Conservation (phyloP, 2,329 filamentous ascomycete genomes). For the Fusarium subtropicale region DNA sequence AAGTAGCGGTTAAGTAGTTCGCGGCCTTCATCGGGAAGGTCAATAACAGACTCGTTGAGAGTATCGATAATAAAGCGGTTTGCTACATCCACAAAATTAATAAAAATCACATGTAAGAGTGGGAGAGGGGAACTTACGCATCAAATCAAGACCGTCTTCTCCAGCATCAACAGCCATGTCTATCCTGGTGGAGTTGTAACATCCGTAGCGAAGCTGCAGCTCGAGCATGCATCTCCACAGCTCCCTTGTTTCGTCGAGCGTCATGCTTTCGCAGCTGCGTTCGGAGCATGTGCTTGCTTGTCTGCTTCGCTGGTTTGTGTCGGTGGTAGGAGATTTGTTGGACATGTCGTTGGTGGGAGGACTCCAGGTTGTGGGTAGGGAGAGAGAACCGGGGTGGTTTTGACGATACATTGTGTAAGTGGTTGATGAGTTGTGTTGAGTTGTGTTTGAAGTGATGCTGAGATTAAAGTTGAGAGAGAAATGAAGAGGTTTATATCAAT, state of each 20-base stretch:
- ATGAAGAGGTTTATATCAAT: constrained; percentile 20
- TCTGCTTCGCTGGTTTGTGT: constrained; percentile 29
- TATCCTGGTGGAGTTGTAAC: constrained; percentile 63
- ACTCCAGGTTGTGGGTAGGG: constrained; percentile 41
- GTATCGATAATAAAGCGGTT: constrained; percentile 57
- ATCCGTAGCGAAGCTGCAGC: constrained; percentile 60
- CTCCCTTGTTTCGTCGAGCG: constrained; percentile 54
- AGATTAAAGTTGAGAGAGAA: neutral
- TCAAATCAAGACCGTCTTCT: constrained; percentile 54
- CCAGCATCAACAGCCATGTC: constrained; percentile 59
- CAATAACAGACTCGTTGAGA: constrained; percentile 53
- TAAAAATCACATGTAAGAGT: neutral
- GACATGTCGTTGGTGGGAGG: constrained; percentile 24
- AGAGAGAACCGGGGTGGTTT: constrained; percentile 36
- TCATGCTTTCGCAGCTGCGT: constrained; percentile 51
- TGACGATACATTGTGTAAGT: constrained; percentile 40
- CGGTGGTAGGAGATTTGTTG: constrained; percentile 25
- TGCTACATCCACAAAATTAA: constrained; percentile 40
- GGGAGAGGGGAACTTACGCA: constrained; percentile 55
- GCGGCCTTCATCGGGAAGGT: constrained; percentile 54
- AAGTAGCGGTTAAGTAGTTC: constrained; percentile 51
- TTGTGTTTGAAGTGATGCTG: neutral
- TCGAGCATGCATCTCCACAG: constrained; percentile 63
- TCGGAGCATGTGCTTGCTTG: constrained; percentile 48
- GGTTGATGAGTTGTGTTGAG: neutral